Evolutionary conservation across 352 stramenopile species (phyloP), one percentile per base, ranked within the genome.

Genomic region (Sclerospora graminicola): DNA sequence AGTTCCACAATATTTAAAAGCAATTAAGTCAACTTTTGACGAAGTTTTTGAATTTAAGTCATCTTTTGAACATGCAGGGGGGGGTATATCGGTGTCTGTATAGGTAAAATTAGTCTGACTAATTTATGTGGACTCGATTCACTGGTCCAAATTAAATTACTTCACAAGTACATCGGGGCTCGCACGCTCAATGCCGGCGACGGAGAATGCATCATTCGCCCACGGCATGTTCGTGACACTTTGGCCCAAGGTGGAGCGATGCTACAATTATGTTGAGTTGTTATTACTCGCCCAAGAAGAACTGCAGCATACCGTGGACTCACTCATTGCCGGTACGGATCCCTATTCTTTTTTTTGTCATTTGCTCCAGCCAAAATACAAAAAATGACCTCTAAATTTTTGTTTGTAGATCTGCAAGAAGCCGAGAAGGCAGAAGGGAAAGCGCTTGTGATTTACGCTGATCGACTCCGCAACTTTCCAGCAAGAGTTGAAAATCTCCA

Each of bases 211-310:
- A 10, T 54, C 62, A 19, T 84, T 89, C 32, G 74, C 74, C 19
- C 53, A 83, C 41, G 79, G 79, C 15, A 83, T 89, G 79, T 87
- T 86, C 47, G 73, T 79, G 47, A 52, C 74, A 40, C 57, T 91
- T 32, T 91, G 79, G 79, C 79, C 79, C 14, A 91, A 91, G 48
- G 67, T 91, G 16, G 76, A 87, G 41, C 76, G 77, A 20, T 91
- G 79, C 34, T 60, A 89, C 57, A 65, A 69, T 43, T 88, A 91
- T 51, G 76, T 89, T 37, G 58, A 63, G 27, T 58, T 84, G 47
- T 59, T 91, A 40, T 40, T 88, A 31, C 67, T 57, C 7, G 78
- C 76, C 16, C 76, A 91, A 45, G 65, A 79, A 32, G 66, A 85
- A 38, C 67, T 91, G 14, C 79, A 89, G 35, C 40, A 65, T 18